Base-by-base conservation (phyloP, 306 rosid genomes). In the Amphicarpaea edgeworthii region DNA sequence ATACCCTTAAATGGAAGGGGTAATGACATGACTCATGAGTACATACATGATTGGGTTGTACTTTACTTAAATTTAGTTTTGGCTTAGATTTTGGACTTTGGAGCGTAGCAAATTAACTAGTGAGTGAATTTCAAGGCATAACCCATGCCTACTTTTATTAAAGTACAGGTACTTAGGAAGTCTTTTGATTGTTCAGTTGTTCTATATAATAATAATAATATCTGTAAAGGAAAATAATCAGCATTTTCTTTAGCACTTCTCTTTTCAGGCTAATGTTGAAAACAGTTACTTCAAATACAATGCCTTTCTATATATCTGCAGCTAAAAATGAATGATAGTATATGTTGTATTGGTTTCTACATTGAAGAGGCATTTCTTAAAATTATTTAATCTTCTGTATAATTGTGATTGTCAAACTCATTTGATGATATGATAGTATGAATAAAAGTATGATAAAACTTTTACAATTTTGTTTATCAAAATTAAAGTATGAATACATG, bases 101-200 rank as follows among this genome's bases (percentile, higher is more conserved):
- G 21, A 16, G 61, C 7, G 68, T 32, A 60, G 66, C 20, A 47
- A 46, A 37, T 70, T 37, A 78, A 58, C 23, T 34, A 41, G 49
- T 61, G 63, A 41, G 49, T 61, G 63, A 26, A 53, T 75, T 34
- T 69, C 26, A 42, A 42, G 76, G 79, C 79, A 77, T 65, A 46
- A 26, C 79, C 72, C 67, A 65, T 77, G 76, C 82, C 82, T 45
- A 55, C 53, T 63, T 65, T 71, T 70, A 65, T 55, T 58, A 23
- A 16, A 32, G 9, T 46, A 26, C 40, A 54, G 7, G 32, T 45
- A 17, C 12, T 63, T 26, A 28, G 50, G 46, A 70, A 70, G 63
- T 70, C 21, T 53, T 26, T 63, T 70, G 6, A 51, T 50, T 68
- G 64, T 42, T 60, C 12, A 3, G 45, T 50, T 75, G 57, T 41